These are phyloP conservation scores for Candida palmyrensis DNA, from an alignment of 805 yeast species.

Conservation along the genomic window DNA sequence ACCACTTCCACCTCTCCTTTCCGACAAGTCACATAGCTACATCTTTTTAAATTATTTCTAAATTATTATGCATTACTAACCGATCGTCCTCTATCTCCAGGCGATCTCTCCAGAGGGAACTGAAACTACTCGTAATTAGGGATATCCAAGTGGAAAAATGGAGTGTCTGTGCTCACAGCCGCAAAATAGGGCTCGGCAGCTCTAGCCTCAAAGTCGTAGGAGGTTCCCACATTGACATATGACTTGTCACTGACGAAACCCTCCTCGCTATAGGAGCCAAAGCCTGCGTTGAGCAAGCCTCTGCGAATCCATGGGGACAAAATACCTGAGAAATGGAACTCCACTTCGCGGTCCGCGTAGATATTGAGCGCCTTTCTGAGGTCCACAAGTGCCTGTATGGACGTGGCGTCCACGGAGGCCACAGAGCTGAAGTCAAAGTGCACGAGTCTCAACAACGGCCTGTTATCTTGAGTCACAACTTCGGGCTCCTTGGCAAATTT, in stretches of 20 bases:
- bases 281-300: constrained; percentile 69
- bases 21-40: too few species aligned
- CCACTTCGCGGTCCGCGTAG: constrained; percentile 79
- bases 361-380: constrained; percentile 63
- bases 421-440: constrained; percentile 82
- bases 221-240: constrained; percentile 36
- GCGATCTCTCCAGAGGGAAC: neutral
- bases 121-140: constrained; percentile 41
- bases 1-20: too few species aligned
- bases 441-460: constrained; percentile 67
- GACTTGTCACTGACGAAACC: constrained; percentile 32
- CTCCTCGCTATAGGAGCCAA: constrained; percentile 54
- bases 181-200: constrained; percentile 39
- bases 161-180: constrained; percentile 59
- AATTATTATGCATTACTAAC: too few species aligned
- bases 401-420: constrained; percentile 72
- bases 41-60: too few species aligned
- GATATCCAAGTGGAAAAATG: constrained; percentile 74
- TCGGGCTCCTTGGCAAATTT: constrained; percentile 10
- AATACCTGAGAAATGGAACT: constrained; percentile 84
- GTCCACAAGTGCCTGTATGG: constrained; percentile 74
- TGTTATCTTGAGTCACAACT: constrained; percentile 27
- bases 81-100: neutral
- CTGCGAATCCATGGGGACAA: constrained; percentile 83
- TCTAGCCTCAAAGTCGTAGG: constrained; percentile 27